Percentiles rank a stretch among this genome's conserved stretches.
phyloP scores from a whole-genome alignment of 345 rosid genomes.

The Atalantia buxifolia region DNA sequence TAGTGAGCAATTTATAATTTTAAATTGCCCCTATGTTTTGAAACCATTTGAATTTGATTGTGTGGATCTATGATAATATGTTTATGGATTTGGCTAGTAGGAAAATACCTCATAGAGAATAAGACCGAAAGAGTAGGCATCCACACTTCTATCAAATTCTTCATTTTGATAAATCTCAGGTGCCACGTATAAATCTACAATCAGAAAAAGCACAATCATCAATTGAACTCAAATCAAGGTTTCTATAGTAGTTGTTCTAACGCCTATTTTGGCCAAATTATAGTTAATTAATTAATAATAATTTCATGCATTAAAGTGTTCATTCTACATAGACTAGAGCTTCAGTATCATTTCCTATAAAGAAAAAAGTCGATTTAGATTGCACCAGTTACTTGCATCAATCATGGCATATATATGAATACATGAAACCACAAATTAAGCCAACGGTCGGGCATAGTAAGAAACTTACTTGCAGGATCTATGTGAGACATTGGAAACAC shows the following conservation, averaged over 20 bases:
- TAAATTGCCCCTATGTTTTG: neutral
- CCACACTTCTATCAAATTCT: constrained; percentile 70
- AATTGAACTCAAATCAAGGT: constrained; percentile 2
- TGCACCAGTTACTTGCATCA: neutral
- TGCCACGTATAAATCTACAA: constrained; percentile 67
- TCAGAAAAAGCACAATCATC: constrained; percentile 12
- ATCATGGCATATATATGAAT: neutral
- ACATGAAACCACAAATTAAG: constrained; percentile 3
- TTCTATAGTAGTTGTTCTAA: neutral
- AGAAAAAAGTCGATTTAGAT: neutral
- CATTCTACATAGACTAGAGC: neutral
- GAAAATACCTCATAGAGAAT: constrained; percentile 77
- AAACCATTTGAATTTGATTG: neutral
- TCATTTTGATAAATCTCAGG: constrained; percentile 73
- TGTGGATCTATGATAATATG: neutral
- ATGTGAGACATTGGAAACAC: constrained; percentile 34
- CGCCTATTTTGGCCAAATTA: neutral
- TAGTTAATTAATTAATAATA: neutral
- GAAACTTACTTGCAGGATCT: constrained; percentile 62
- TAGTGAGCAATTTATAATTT: neutral
- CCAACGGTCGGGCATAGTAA: neutral
- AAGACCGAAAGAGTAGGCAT: constrained; percentile 80
- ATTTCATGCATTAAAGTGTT: neutral
- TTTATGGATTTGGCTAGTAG: neutral
- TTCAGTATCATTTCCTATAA: neutral